phyloP scores from a whole-genome alignment of 2,329 filamentous ascomycete genomes.

The Neofusicoccum ribis region DNA sequence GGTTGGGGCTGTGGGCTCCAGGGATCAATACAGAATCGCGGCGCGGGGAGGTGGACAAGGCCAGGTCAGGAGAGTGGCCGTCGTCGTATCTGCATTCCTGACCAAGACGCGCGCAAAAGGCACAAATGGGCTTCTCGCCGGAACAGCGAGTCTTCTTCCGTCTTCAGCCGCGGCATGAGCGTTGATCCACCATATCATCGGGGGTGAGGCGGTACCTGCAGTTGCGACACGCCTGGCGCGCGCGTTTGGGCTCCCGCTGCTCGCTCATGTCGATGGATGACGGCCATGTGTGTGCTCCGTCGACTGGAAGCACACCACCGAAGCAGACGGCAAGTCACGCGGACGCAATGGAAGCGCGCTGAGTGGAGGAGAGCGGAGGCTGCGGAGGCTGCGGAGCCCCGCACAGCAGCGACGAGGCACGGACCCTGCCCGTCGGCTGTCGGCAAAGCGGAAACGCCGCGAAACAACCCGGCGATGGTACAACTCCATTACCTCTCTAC shows the following conservation, averaged over 20 bases:
- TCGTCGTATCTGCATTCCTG: constrained; percentile 21
- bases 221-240: constrained; percentile 22
- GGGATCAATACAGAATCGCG: neutral
- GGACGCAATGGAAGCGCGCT: too few species aligned
- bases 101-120: constrained; percentile 21
- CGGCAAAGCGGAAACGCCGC: neutral
- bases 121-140: constrained; percentile 20
- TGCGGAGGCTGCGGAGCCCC: neutral
- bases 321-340: too few species aligned
- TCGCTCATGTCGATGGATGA: neutral
- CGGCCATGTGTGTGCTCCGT: too few species aligned
- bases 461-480: neutral
- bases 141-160: constrained; percentile 23
- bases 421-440: neutral
- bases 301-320: neutral
- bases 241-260: constrained; percentile 21
- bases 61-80: neutral
- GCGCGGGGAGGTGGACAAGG: neutral
- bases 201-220: constrained; percentile 7
- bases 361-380: too few species aligned
- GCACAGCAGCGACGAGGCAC: neutral
- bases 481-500: too few species aligned
- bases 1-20: neutral
- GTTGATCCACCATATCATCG: neutral
- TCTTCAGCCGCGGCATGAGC: neutral